These are phyloP conservation scores for Blastobotrys indianensis DNA, from an alignment of 1,139 yeast species.

Conservation along the genomic window DNA sequence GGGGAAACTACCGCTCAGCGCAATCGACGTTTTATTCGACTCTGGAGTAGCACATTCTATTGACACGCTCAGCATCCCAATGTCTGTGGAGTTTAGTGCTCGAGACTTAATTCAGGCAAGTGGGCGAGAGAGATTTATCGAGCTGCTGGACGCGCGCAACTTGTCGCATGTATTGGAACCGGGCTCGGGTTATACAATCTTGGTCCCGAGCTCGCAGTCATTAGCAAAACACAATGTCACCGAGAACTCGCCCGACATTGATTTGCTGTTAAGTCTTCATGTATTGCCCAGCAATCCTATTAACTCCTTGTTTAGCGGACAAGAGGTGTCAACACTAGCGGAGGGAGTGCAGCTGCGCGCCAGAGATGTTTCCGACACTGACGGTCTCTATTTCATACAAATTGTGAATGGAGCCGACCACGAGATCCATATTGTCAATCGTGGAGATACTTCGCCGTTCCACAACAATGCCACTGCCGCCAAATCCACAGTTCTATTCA, in stretches of 20 bases:
- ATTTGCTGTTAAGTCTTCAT: constrained; percentile 59
- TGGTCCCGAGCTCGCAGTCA: constrained; percentile 65
- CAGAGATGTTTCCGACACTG: constrained; percentile 28
- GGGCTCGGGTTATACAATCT: constrained; percentile 49
- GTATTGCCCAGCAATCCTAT: constrained; percentile 53
- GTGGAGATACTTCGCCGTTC: constrained; percentile 56
- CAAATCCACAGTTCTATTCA: constrained; percentile 51
- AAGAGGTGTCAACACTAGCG: constrained; percentile 38
- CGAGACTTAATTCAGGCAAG: constrained; percentile 52
- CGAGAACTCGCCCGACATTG: constrained; percentile 40
- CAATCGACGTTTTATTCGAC: constrained; percentile 67
- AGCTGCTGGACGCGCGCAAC: constrained; percentile 41
- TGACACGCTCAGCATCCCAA: constrained; percentile 50
- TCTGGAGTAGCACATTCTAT: constrained; percentile 84
- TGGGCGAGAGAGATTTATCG: constrained; percentile 40
- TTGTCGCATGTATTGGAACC: constrained; percentile 33
- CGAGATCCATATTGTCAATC: constrained; percentile 57
- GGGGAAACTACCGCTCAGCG: constrained; percentile 27
- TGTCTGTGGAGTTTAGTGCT: constrained; percentile 48
- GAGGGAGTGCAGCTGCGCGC: constrained; percentile 43
- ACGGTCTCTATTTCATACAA: constrained; percentile 32
- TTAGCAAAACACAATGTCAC: constrained; percentile 50
- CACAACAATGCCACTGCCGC: constrained; percentile 5
- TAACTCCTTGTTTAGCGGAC: constrained; percentile 31
- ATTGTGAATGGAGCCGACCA: constrained; percentile 51